phyloP scores from a whole-genome alignment of 805 yeast genomes.

The Starmerella gropengiesseri region DNA sequence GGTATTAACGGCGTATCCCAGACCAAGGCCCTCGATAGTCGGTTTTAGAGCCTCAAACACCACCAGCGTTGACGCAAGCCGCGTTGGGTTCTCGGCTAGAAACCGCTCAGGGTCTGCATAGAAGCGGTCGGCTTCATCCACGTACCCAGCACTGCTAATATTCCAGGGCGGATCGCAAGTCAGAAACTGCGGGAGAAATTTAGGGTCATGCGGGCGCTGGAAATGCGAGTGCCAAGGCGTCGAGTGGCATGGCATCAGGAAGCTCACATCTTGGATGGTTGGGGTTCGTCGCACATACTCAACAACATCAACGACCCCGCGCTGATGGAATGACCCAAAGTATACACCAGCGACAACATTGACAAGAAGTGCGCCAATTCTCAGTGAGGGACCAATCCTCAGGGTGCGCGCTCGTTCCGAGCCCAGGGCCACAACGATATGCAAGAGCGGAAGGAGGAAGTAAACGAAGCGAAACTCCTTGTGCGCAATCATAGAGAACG shows the following conservation, averaged over 20 bases:
- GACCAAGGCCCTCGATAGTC: conserved; percentile 30
- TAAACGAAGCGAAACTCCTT: conserved; percentile 87
- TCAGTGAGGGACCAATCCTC: too few relatives aligned
- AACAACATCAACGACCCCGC: conserved; percentile 70
- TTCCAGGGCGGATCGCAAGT: conserved; percentile 81
- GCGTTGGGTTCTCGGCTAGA: conserved; percentile 39
- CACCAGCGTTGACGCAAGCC: conserved; percentile 36
- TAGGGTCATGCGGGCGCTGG: conserved; percentile 37
- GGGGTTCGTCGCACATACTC: conserved; percentile 38
- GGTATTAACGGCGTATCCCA: conserved; percentile 29
- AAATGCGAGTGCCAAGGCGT: conserved; percentile 88
- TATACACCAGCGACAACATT: conserved; percentile 39
- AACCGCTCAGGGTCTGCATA: conserved; percentile 57
- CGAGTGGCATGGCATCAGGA: conserved; percentile 92
- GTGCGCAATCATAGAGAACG: conserved; percentile 62
- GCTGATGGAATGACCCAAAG: conserved; percentile 64
- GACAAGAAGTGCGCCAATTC: conserved; percentile 11
- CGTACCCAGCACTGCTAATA: conserved; percentile 33
- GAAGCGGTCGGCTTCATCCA: conserved; percentile 80
- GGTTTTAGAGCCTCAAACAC: conserved; percentile 53
- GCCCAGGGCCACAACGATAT: conserved; percentile 38
- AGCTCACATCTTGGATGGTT: conserved; percentile 49
- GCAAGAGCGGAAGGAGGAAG: conserved; percentile 68
- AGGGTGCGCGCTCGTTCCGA: neutral
- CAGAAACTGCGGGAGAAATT: conserved; percentile 54